Evolutionary conservation across 176 grass and related monocot genomes (phyloP), one percentile per base, ranked within the genome.

Genomic region (sorghum (Sorghum bicolor)): DNA sequence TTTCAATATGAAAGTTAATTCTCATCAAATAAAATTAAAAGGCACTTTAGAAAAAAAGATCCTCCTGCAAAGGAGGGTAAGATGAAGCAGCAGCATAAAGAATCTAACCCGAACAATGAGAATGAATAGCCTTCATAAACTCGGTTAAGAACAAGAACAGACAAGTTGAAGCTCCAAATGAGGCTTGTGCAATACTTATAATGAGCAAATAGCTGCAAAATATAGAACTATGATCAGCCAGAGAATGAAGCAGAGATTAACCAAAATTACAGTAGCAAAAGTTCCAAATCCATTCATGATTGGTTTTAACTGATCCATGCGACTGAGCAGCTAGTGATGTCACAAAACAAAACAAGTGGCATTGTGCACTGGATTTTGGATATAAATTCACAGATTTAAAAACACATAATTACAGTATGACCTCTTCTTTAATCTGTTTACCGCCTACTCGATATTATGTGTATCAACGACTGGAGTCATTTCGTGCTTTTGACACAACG

Each of bases 41-140:
- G 40, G 53, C 0, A 82, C 69, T 16, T 77, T 50, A 82, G 1
- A 30, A 17, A 61, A 61, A 8, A 63, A 10, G 44, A 85, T 19
- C 25, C 39, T 10, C 53, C 53, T 57, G 8, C 22, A 57, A 57
- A 19, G 2, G 6, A 24, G 20, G 20, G 12, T 33, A 88, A 74
- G 40, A 85, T 75, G 5, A 29, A 70, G 67, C 53, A 86, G 19
- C 4, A 10, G 78, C 72, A 20, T 39, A 31, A 81, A 71, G 83
- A 85, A 86, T 81, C 89, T 88, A 70, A 98, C 96, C 96, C 85
- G 74, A 98, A 90, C 60, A 87, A 83, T 84, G 96, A 95, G 85
- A 98, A 98, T 72, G 89, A 82, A 87, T 98, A 98, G 64, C 96
- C 96, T 87, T 94, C 96, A 90, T 86, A 95, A 77, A 98, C 85